Conservation (phyloP, 1,139 yeast species). For the Saccharomyces uvarum region DNA sequence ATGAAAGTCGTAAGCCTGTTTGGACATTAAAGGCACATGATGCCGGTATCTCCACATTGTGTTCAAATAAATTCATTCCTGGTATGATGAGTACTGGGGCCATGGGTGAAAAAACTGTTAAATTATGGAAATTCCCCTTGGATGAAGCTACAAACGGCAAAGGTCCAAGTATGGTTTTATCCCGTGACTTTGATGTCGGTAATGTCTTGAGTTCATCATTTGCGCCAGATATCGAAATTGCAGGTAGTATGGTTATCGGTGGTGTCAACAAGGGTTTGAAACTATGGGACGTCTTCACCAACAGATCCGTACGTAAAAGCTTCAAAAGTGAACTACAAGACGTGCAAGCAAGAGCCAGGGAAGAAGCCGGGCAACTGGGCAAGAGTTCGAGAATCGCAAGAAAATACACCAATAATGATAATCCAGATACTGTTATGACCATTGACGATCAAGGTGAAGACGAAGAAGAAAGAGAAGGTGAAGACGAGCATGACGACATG, state of each 20-base stretch:
- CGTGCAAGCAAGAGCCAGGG: conserved; percentile 51
- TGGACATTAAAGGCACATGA: conserved; percentile 99
- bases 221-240: conserved; percentile 81
- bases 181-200: conserved; percentile 92
- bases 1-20: conserved; percentile 52
- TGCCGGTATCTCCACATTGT: conserved; percentile 79
- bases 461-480: conserved; percentile 38
- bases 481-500: conserved; percentile 12
- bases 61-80: conserved; percentile 56
- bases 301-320: conserved; percentile 64
- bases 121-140: conserved; percentile 73
- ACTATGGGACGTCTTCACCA: conserved; percentile 87
- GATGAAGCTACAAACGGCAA: conserved; percentile 30
- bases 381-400: conserved; percentile 67
- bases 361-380: conserved; percentile 47
- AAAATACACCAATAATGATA: conserved; percentile 46
- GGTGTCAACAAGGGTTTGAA: conserved; percentile 81
- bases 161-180: conserved; percentile 82
- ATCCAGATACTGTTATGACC: conserved; percentile 49
- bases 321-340: conserved; percentile 52
- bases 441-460: conserved; percentile 57
- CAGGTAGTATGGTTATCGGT: conserved; percentile 78
- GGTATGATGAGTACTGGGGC: conserved; percentile 84
- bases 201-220: conserved; percentile 78
- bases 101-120: conserved; percentile 79